Evolutionary conservation across 306 rosid species (phyloP), one percentile per base, ranked within the genome.

Genomic region (Lathyrus tuberosus): DNA sequence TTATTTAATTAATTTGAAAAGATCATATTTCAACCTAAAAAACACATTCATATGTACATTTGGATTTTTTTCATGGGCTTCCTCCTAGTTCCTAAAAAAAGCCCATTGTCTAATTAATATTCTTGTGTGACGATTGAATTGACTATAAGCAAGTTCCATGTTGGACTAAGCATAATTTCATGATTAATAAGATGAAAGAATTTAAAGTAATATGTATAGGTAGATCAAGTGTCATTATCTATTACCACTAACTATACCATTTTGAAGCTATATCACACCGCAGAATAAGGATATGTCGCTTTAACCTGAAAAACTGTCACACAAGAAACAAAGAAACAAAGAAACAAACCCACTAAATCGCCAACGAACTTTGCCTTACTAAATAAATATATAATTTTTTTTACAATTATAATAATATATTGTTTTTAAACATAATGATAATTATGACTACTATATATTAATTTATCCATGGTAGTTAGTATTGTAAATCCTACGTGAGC

Each of bases 151-250:
- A 69, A 41, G 53, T 62, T 62, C 35, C 6, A 62, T 59, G 80
- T 54, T 28, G 69, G 81, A 76, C 66, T 76, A 81, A 57, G 57
- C 73, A 62, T 65, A 4, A 41, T 18, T 74, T 66, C 12, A 82
- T 78, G 41, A 82, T 82, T 62, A 64, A 82, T 78, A 53, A 75
- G 81, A 78, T 66, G 64, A 66, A n/a, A 42, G 70, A 78, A 75
- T 71, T 65, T 10, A 52, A 65, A 58, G 68, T 59, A 69, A 77
- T 66, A 46, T 58, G 63, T 69, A 56, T 18, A 69, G 79, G 76
- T 78, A 79, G 96, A 80, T 84, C 58, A 73, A 77, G 77, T 67
- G 84, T 89, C 91, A 59, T 58, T 66, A 33, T 89, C 85, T 17
- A 5, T 52, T 26, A 4, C 71, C 82, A 73, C 84, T 72, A 74